Percentiles rank a stretch among this genome's conserved stretches.
These are phyloP conservation scores for Cryptococcus sp. DNA, from an alignment of 1,284 basidiomycete species.

Conservation along the genomic window DNA sequence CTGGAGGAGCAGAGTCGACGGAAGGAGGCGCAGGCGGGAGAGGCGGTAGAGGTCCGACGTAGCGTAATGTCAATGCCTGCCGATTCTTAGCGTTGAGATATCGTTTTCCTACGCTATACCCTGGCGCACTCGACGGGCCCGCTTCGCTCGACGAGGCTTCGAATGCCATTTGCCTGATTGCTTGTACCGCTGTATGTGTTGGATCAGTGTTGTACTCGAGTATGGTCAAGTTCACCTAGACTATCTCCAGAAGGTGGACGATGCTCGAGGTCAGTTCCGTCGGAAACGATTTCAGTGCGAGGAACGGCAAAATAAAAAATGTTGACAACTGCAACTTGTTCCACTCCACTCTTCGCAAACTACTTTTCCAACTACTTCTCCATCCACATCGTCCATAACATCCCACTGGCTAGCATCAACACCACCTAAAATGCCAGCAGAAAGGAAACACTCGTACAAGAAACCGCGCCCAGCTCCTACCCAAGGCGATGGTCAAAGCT, in stretches of 20 bases:
- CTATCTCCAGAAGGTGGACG: neutral
- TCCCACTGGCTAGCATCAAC: neutral
- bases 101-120: conserved; percentile 25
- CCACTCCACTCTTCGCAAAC: neutral
- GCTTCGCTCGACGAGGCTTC: neutral
- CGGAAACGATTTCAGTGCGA: neutral
- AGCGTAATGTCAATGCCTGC: conserved; percentile 43
- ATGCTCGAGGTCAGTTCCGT: neutral
- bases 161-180: too few relatives aligned
- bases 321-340: too few relatives aligned
- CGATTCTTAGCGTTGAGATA: conserved; percentile 41
- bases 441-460: conserved; percentile 8
- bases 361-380: conserved; percentile 4
- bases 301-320: neutral
- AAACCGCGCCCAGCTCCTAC: conserved; percentile 7
- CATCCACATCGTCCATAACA: neutral
- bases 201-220: too few relatives aligned
- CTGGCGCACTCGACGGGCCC: neutral
- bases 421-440: neutral
- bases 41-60: conserved; percentile 37
- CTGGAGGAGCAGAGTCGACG: neutral
- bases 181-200: too few relatives aligned
- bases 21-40: conserved; percentile 1
- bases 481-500: neutral
- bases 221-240: neutral